Evolutionary conservation across 148 eudicot genomes (phyloP), one percentile per base, ranked within the genome.

Genomic region (Cornus kousa): DNA sequence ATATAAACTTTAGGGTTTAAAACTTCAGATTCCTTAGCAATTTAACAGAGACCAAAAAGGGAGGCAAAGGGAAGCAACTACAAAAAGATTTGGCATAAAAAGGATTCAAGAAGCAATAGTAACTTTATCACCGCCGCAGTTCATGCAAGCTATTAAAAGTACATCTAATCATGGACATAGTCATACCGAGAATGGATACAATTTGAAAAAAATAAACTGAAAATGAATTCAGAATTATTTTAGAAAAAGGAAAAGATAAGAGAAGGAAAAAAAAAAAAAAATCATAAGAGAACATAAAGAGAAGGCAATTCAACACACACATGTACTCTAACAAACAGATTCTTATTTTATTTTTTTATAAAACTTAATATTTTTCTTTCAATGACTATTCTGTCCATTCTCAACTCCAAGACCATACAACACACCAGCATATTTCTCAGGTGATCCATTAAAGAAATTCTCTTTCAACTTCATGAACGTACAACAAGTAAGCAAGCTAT

Each of bases 391-490:
- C 5, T 64, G 31, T 71, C 76, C 74, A 64, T 72, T 76, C 72
- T 78, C 75, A 70, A 40, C 80, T 53, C 60, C 70, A 72, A 68
- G 71, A 28, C 76, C 81, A 72, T 62, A 65, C 81, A 79, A 79
- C 43, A 72, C 50, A 72, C 77, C 81, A 65, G 81, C 70, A 64
- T 46, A 66, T 65, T 16, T 65, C 32, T 72, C 81, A 65, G n/a
- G 68, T 48, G 76, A 71, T 32, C 81, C 81, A 65, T 31, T 28
- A 31, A 79, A 65, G 81, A 64, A 79, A 3, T 20, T 12, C 10
- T 79, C 71, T 66, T 79, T 79, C 76, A 79, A 31, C 76, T 72
- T 48, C 62, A 79, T 64, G 71, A 79, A 79, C 43, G 78, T 43
- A 43, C 59, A 9, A 67, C 24, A 76, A 67, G 78, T 76, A 28